These are phyloP conservation scores for Gloeopeniophorella convolvens DNA, from an alignment of 768 basidiomycete species.

Conservation along the genomic window DNA sequence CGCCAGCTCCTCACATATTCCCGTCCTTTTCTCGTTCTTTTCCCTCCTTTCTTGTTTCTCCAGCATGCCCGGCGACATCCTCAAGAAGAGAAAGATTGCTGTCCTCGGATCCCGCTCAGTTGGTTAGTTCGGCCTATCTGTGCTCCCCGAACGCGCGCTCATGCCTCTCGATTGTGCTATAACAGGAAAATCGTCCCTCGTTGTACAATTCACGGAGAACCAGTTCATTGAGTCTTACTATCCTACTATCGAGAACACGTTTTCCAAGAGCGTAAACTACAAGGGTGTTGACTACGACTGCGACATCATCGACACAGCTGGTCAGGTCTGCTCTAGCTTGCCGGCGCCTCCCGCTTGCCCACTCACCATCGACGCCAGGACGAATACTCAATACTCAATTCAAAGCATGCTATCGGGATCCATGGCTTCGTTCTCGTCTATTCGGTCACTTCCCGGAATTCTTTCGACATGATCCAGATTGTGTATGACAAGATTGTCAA, in stretches of 20 bases:
- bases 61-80: constrained; percentile 32
- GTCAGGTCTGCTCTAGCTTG: constrained; percentile 60
- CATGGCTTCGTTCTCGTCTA: constrained; percentile 98
- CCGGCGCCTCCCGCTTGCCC: constrained; percentile 6
- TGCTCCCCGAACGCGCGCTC: constrained; percentile 16
- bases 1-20: constrained; percentile 14
- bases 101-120: constrained; percentile 84
- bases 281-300: constrained; percentile 91
- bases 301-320: constrained; percentile 97
- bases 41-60: constrained; percentile 7
- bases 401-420: constrained; percentile 93
- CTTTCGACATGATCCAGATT: constrained; percentile 92
- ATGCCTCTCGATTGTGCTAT: constrained; percentile 15
- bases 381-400: constrained; percentile 90
- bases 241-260: constrained; percentile 90
- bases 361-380: constrained; percentile 45
- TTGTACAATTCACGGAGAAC: constrained; percentile 89
- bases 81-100: constrained; percentile 85
- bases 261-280: constrained; percentile 77
- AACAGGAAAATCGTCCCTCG: constrained; percentile 88
- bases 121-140: constrained; percentile 43
- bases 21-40: background rate
- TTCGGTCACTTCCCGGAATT: constrained; percentile 81
- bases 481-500: constrained; percentile 91
- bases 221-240: constrained; percentile 91